Conservation (phyloP, 768 basidiomycete species). For the Boletellus ananas region DNA sequence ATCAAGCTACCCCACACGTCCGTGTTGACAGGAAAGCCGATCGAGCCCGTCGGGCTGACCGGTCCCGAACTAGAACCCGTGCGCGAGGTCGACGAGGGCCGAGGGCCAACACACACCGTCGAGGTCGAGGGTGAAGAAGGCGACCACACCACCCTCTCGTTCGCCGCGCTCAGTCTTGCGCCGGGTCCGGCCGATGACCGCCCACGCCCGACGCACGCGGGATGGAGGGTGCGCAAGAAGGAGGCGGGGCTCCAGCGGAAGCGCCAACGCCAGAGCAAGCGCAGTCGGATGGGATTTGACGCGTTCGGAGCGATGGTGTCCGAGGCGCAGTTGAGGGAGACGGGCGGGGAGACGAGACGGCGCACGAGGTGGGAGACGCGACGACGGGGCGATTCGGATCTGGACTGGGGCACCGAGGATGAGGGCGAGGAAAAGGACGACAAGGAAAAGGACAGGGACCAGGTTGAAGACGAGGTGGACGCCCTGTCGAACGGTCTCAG, state of each 20-base stretch:
- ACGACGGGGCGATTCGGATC: slow-evolving; percentile 61
- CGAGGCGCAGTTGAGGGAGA: slow-evolving; percentile 47
- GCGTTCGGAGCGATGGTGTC: slow-evolving; percentile 52
- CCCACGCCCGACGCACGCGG: slow-evolving; percentile 22
- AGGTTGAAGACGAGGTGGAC: slow-evolving; percentile 26
- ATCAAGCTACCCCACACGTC: slow-evolving; percentile 22
- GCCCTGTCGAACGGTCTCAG: slow-evolving; percentile 30
- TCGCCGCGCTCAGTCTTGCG: slow-evolving; percentile 26
- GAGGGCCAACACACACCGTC: neutral
- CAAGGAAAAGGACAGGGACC: slow-evolving; percentile 7
- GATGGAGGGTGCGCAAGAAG: slow-evolving; percentile 23
- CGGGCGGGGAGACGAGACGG: slow-evolving; percentile 25
- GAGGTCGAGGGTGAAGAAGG: neutral
- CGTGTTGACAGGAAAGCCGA: slow-evolving; percentile 20
- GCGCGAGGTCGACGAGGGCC: slow-evolving; percentile 4
- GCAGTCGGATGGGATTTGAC: slow-evolving; percentile 34
- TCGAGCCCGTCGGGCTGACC: neutral
- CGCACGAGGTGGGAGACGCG: slow-evolving; percentile 47
- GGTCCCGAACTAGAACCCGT: neutral
- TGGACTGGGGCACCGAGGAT: slow-evolving; percentile 59
- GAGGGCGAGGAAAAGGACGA: slow-evolving; percentile 26
- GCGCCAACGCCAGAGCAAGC: slow-evolving; percentile 21
- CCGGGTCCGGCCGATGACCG: slow-evolving; percentile 25
- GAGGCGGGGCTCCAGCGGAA: slow-evolving; percentile 5
- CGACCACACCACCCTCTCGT: slow-evolving; percentile 10